phyloP scores from a whole-genome alignment of 306 rosid species.

The Dryas octopetala region DNA sequence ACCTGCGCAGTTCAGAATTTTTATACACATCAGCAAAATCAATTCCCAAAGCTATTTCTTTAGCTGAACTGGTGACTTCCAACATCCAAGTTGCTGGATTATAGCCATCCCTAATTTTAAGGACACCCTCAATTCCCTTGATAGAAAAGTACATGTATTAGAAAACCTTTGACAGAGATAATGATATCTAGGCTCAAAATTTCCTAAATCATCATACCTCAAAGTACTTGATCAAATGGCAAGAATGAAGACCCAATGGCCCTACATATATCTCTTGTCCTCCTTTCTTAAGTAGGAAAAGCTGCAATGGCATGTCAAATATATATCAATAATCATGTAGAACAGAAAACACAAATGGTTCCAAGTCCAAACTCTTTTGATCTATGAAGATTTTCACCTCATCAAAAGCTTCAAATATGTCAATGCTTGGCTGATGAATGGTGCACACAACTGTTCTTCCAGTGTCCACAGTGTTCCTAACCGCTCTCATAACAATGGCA shows the following conservation, averaged over 20 bases:
- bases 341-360: not conserved
- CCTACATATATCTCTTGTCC: conserved; percentile 20
- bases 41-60: conserved; percentile 14
- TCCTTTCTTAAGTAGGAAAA: conserved; percentile 23
- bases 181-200: not conserved
- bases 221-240: conserved; percentile 22
- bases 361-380: not conserved
- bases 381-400: conserved; percentile 36
- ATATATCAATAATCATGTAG: not conserved
- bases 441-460: conserved; percentile 75
- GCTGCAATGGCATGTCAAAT: conserved; percentile 17
- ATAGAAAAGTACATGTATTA: not conserved
- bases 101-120: conserved; percentile 22
- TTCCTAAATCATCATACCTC: conserved; percentile 5
- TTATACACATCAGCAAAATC: conserved; percentile 22
- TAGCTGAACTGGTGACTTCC: conserved; percentile 16
- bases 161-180: not conserved
- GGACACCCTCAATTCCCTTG: conserved; percentile 4
- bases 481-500: conserved; percentile 64
- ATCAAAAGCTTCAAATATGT: conserved; percentile 63
- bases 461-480: conserved; percentile 64
- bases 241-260: conserved; percentile 20
- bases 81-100: conserved; percentile 29
- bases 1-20: conserved; percentile 20
- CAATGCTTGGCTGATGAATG: conserved; percentile 72